phyloP scores from a whole-genome alignment of 2,329 filamentous ascomycete genomes.

The Penicillium psychrosexuale region DNA sequence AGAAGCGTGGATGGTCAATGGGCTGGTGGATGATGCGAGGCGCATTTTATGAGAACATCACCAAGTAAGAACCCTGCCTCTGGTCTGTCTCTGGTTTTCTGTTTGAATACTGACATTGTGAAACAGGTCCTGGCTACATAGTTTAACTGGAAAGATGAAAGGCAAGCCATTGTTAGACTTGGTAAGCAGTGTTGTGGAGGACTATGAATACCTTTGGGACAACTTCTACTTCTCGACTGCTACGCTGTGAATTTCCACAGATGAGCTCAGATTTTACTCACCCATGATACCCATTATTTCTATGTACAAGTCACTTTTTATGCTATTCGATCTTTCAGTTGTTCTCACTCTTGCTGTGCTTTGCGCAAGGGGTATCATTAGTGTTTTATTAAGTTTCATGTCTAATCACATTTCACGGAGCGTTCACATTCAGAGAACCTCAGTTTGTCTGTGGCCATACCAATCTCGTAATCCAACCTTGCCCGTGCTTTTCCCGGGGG shows the following conservation, averaged over 20 bases:
- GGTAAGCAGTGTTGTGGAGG: slow-evolving; percentile 80
- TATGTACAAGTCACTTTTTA: slow-evolving; percentile 9
- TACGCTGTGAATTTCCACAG: slow-evolving; percentile 41
- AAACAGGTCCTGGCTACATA: slow-evolving; percentile 59
- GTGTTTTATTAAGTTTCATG: slow-evolving; percentile 22
- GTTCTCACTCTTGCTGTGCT: slow-evolving; percentile 11
- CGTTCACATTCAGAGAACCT: slow-evolving; percentile 59
- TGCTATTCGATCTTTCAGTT: slow-evolving; percentile 13
- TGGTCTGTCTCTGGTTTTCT: neutral
- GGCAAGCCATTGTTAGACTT: slow-evolving; percentile 74
- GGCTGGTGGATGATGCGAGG: slow-evolving; percentile 96
- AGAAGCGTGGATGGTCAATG: slow-evolving; percentile 82
- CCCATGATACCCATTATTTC: slow-evolving; percentile 22
- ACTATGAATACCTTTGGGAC: slow-evolving; percentile 98
- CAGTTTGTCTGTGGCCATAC: slow-evolving; percentile 71
- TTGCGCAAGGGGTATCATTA: slow-evolving; percentile 26
- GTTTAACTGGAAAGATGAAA: slow-evolving; percentile 67
- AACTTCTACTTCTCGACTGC: slow-evolving; percentile 86
- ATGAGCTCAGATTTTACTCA: slow-evolving; percentile 9
- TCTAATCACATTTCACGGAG: slow-evolving; percentile 10
- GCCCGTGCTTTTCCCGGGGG: slow-evolving; percentile 43
- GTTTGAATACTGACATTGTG: slow-evolving; percentile 23
- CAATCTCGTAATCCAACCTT: slow-evolving; percentile 74
- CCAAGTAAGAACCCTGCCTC: slow-evolving; percentile 51
- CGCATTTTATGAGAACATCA: slow-evolving; percentile 93